phyloP scores from a whole-genome alignment of 192 early-diverging fungal species.

The Entophlyctis luteolus region DNA sequence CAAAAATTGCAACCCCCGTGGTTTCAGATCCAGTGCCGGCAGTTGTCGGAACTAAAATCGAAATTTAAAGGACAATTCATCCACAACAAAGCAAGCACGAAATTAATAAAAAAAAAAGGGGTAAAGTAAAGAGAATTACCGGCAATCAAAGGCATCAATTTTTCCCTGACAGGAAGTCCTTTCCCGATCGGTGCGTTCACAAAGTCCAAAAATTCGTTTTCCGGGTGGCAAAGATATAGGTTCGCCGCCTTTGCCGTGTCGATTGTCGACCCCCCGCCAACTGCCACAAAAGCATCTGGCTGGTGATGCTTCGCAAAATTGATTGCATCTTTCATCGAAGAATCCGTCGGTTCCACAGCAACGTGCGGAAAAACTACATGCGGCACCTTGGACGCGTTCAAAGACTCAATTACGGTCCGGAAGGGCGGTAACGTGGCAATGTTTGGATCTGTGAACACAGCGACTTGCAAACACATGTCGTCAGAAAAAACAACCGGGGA shows the following conservation, averaged over 20 bases:
- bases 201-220: slow-evolving; percentile 84
- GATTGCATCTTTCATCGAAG: slow-evolving; percentile 78
- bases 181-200: slow-evolving; percentile 90
- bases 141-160: slow-evolving; percentile 76
- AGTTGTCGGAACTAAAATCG: slow-evolving; percentile 36
- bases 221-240: slow-evolving; percentile 73
- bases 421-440: slow-evolving; percentile 71
- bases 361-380: slow-evolving; percentile 74
- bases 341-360: slow-evolving; percentile 72
- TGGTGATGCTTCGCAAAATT: slow-evolving; percentile 67
- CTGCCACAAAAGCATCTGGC: slow-evolving; percentile 83
- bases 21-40: slow-evolving; percentile 82
- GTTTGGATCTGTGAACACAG: slow-evolving; percentile 69
- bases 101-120: slow-evolving; percentile 4
- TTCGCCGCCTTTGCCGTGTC: slow-evolving; percentile 92
- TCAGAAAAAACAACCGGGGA: background rate
- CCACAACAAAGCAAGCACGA: slow-evolving; percentile 2
- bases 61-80: background rate
- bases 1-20: slow-evolving; percentile 91
- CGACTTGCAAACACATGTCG: slow-evolving; percentile 35
- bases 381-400: slow-evolving; percentile 61
- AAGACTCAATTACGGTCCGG: slow-evolving; percentile 70
- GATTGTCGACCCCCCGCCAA: slow-evolving; percentile 86
- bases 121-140: no score
- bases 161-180: slow-evolving; percentile 69